These are phyloP conservation scores for Cornus suecica DNA, from an alignment of 148 eudicot genomes.

Conservation along the genomic window DNA sequence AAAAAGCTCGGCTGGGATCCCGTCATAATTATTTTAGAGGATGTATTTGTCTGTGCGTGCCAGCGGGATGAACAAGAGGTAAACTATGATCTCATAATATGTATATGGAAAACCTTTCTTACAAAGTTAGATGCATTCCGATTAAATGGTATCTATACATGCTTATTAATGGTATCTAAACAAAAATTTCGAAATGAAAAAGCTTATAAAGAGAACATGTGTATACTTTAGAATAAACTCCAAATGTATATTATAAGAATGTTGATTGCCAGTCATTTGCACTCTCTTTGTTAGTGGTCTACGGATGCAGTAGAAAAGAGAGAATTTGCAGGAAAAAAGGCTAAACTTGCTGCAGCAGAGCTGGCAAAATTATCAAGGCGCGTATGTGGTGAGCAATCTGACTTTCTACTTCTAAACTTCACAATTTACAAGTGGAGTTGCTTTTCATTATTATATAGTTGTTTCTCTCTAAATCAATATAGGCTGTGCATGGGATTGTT, in stretches of 20 bases:
- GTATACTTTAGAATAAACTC: not conserved
- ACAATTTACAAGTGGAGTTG: constrained; percentile 2
- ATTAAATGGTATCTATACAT: too few species aligned
- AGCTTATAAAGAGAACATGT: not conserved
- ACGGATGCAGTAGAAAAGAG: constrained; percentile 77
- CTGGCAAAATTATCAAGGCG: constrained; percentile 92
- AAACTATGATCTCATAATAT: constrained; percentile 16
- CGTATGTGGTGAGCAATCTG: constrained; percentile 69
- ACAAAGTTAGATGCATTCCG: not conserved
- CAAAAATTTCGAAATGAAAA: not conserved
- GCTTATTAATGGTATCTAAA: not conserved
- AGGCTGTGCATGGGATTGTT: too few species aligned
- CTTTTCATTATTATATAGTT: constrained; percentile 8
- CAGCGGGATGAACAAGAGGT: constrained; percentile 91
- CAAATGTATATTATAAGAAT: not conserved
- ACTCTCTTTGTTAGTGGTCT: constrained; percentile 55
- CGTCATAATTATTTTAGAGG: constrained; percentile 76
- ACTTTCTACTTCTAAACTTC: not conserved
- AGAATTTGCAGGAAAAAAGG: constrained; percentile 89
- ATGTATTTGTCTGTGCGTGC: constrained; percentile 73
- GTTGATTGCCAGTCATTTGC: not conserved
- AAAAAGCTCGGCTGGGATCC: constrained; percentile 99
- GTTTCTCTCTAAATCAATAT: too few species aligned
- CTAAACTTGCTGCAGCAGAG: constrained; percentile 97
- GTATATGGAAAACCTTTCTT: not conserved